Evolutionary conservation across 2,329 filamentous ascomycete species (phyloP).

Genomic region (Diaporthe ilicicola): DNA sequence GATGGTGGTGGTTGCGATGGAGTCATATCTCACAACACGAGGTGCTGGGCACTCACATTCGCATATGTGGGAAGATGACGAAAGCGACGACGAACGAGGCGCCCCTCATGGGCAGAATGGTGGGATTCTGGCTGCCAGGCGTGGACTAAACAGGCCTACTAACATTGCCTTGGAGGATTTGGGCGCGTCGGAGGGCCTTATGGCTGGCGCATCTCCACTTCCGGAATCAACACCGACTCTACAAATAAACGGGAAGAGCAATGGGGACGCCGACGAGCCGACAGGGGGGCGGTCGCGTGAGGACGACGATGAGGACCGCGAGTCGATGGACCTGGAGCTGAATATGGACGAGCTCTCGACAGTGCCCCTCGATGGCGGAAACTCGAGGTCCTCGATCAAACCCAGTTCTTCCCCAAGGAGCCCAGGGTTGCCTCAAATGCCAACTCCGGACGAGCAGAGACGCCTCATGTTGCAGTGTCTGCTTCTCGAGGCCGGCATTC

Average conservation of each 20-base stretch:
- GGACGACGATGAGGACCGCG: slow-evolving; percentile 58
- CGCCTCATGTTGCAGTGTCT: slow-evolving; percentile 79
- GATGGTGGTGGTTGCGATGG: slow-evolving; percentile 83
- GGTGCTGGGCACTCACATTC: slow-evolving; percentile 70
- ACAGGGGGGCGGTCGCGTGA: slow-evolving; percentile 42
- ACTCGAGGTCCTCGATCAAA: slow-evolving; percentile 36
- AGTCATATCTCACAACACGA: slow-evolving; percentile 85
- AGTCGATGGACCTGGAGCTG: slow-evolving; percentile 59
- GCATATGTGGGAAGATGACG: slow-evolving; percentile 61
- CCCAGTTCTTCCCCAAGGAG: slow-evolving; percentile 32
- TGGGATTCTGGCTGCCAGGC: slow-evolving; percentile 48
- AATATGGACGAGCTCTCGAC: slow-evolving; percentile 68
- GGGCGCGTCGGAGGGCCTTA: slow-evolving; percentile 62
- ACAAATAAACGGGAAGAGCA: slow-evolving; percentile 32
- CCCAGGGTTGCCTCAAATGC: slow-evolving; percentile 40
- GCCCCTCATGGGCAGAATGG: slow-evolving; percentile 34
- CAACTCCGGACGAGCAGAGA: slow-evolving; percentile 66
- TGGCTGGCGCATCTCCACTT: slow-evolving; percentile 66
- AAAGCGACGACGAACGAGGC: slow-evolving; percentile 42
- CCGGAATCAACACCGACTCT: slow-evolving; percentile 60
- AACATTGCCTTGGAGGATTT: slow-evolving; percentile 61
- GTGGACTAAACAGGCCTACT: slow-evolving; percentile 51
- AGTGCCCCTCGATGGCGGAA: slow-evolving; percentile 36
- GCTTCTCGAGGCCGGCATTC: slow-evolving; percentile 81
- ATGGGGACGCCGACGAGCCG: slow-evolving; percentile 30